Evolutionary conservation across 2,329 filamentous ascomycete genomes (phyloP), one percentile per base, ranked within the genome.

Genomic region (Corinectria fuckeliana): DNA sequence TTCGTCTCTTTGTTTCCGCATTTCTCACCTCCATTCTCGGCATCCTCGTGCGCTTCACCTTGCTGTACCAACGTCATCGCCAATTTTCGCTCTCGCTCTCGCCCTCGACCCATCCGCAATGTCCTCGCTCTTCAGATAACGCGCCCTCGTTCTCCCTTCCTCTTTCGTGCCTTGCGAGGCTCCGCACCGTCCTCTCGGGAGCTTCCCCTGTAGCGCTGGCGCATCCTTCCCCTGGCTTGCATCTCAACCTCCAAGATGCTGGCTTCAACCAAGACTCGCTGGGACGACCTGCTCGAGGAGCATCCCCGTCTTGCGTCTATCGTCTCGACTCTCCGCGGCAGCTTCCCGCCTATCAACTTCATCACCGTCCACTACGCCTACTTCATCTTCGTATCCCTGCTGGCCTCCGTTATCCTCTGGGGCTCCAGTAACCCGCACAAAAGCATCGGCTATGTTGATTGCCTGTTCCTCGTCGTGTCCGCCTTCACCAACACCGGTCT

Each of bases 401-500:
- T 88, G 18, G 80, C 78, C 50, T 87, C 87, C 13, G 64, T 85
- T 57, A 81, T 91, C 50, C 88, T 91, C 68, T 91, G 83, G 81
- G 81, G 78, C 8, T 78, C 82, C 0, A 85, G 85, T 1, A 79
- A 78, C 2, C 83, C 85, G 1, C 69, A 74, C 16, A 72, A 76
- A 51, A 83, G 78, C 62, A 78, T 91, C 49, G 74, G 76, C 44
- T 91, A 88, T 72, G 81, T 81, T 34, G 88, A 91, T 69, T 81
- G 85, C n/a, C 73, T 91, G 14, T 91, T 91, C 71, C 74, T 91
- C 50, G 83, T 84, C 50, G 80, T 88, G 38, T 89, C 85, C 55
- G 87, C 88, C 41, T 88, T 91, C 77, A 90, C 87, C 6, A 80
- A 86, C 52, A 84, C 88, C 6, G 89, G 89, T 0, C 77, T 91